Base-by-base conservation (phyloP, 2,329 filamentous ascomycete genomes). In the Xylaria sp. region DNA sequence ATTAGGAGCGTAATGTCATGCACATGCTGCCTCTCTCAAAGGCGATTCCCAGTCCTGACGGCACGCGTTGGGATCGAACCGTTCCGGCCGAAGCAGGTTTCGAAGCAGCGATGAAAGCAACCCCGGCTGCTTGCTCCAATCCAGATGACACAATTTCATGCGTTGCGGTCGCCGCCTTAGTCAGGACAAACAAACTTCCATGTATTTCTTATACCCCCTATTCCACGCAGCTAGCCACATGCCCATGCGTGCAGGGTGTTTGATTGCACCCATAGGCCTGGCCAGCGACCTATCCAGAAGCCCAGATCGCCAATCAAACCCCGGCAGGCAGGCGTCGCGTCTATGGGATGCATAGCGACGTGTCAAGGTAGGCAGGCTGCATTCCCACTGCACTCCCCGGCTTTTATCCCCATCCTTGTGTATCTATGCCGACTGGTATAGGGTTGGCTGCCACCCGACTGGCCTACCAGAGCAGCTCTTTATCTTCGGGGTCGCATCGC, bases 351-450 rank as follows among this genome's bases (percentile, higher is more conserved):
- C 58, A 55, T 44, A 43, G 13, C 53, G 47, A 57, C 53, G 49
- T 56, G 58, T 60, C 52, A 51, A 56, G 21, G 19, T 37, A 17
- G 58, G 53, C 46, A 41, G 46, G 46, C 58, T 46, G 53, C 53
- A 47, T 46, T 41, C 46, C 49, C 17, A 47, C 43, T 51, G 43
- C 46, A 47, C 33, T 52, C 56, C 49, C 56, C 49, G 33, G 56
- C 21, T 47, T 46, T 40, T 33, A 41, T 27, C 43, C 44, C n/a
- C 6, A 35, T 49, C 44, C 17, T 43, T 46, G 58, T 47, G 25
- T 35, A 31, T 47, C 21, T 19, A 13, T 31, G 21, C 53, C 33
- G 43, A 27, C 9, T 59, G 48, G 17, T 23, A 47, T 19, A 44
- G 23, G 19, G 33, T 21, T 19, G 56, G 41, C 56, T 54, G 27